Conservation (phyloP, 345 rosid species). For the Ceriops zippeliana region DNA sequence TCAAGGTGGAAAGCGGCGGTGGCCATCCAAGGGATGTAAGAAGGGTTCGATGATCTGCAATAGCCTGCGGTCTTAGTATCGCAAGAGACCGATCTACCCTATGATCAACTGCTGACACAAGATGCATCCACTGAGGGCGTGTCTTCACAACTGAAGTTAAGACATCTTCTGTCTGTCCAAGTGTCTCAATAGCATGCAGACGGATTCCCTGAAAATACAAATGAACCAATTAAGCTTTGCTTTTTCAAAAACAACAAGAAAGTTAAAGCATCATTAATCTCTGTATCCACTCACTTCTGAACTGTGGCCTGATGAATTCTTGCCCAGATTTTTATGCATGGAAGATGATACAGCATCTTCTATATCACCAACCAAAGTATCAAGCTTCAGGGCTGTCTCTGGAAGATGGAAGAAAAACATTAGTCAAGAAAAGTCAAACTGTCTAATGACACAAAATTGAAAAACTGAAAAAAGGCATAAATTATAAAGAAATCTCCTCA, state of each 20-base stretch:
- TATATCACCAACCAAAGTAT: conserved; percentile 74
- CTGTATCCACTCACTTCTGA: conserved; percentile 56
- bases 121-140: conserved; percentile 69
- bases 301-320: conserved; percentile 38
- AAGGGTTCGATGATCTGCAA: conserved; percentile 77
- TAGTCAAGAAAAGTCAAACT: conserved; percentile 13
- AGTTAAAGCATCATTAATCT: conserved; percentile 7
- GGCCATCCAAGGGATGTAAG: conserved; percentile 94
- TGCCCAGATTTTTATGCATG: conserved; percentile 53
- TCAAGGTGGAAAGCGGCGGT: conserved; percentile 61
- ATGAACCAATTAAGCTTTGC: neutral
- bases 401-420: conserved; percentile 31
- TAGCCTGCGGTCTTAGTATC: conserved; percentile 81
- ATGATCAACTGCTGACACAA: conserved; percentile 84
- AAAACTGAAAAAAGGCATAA: neutral
- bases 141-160: conserved; percentile 52
- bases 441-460: neutral
- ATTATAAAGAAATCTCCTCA: neutral
- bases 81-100: conserved; percentile 92
- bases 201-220: conserved; percentile 51
- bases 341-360: conserved; percentile 86
- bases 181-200: conserved; percentile 51
- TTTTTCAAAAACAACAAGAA: neutral
- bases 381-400: conserved; percentile 88
- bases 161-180: conserved; percentile 62